These are phyloP conservation scores for Alternaria tenuissima DNA, from an alignment of 2,329 filamentous ascomycete genomes.

Conservation along the genomic window DNA sequence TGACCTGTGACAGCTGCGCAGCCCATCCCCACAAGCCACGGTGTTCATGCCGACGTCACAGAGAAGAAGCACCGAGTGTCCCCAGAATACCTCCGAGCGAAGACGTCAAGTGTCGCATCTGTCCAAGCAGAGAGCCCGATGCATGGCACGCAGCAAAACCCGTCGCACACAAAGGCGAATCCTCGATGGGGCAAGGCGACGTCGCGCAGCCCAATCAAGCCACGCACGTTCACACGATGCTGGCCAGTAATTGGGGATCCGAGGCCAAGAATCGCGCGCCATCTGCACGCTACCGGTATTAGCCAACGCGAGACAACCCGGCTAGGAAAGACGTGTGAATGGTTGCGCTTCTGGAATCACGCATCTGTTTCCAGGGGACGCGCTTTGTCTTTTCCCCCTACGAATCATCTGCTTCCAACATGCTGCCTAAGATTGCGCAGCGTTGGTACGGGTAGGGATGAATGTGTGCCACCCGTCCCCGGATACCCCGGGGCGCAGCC, in stretches of 20 bases:
- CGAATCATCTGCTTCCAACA: constrained; percentile 23
- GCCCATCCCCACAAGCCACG: constrained; percentile 1
- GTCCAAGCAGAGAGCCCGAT: constrained; percentile 17
- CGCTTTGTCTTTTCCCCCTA: constrained; percentile 18
- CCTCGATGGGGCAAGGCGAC: constrained; percentile 3
- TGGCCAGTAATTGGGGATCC: constrained; percentile 23
- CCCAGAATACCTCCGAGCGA: constrained; percentile 16
- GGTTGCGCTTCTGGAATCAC: constrained; percentile 14
- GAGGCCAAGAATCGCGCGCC: constrained; percentile 14
- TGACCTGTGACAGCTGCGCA: neutral
- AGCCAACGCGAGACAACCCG: constrained; percentile 19
- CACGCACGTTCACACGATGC: constrained; percentile 20
- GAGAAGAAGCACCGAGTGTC: constrained; percentile 10
- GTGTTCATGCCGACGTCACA: constrained; percentile 12
- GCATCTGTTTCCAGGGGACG: constrained; percentile 6
- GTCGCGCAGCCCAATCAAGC: constrained; percentile 27
- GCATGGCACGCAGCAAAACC: constrained; percentile 20
- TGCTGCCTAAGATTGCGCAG: constrained; percentile 19
- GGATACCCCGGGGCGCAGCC: constrained; percentile 17
- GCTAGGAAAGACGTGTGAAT: constrained; percentile 29
- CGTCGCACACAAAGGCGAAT: constrained; percentile 10
- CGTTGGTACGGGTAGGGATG: constrained; percentile 6
- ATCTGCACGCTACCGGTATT: constrained; percentile 12
- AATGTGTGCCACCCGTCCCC: constrained; percentile 27
- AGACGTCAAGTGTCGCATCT: constrained; percentile 9